Evolutionary conservation across 1,139 yeast genomes (phyloP), one percentile per base, ranked within the genome.

Genomic region (Zygosaccharomyces pseudobailii): DNA sequence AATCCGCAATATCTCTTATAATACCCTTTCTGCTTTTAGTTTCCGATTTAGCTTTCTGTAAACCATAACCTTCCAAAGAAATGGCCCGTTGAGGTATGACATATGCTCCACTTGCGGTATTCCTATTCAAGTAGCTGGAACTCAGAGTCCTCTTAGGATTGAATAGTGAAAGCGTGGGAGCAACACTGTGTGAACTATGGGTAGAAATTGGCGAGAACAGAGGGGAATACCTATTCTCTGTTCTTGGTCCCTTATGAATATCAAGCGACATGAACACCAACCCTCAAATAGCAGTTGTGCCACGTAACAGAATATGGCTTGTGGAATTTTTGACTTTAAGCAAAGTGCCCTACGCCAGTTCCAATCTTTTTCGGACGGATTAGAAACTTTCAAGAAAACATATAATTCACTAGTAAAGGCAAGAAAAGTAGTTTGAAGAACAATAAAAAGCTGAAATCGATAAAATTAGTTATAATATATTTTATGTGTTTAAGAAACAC

Each of bases 161-260:
- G 43, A 54, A 55, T 36, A 55, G 47, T 8, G 53, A 50, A n/a
- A 46, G 40, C 35, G 39, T 39, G 25, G 41, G 41, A 2, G 47
- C 47, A 19, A 40, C 48, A 39, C 47, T 44, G 10, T 48, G 42
- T 4, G 52, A 36, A 19, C 57, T 51, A 21, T 53, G 52, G 7
- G 51, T 46, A 7, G 59, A 54, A 27, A 55, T 40, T 3, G 54
- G 50, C 2, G 59, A 54, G 34, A 43, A 53, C 10, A 49, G 31
- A 13, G 55, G 55, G 6, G 53, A 32, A 32, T 49, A 52, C 5
- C 50, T 50, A 19, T 50, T 55, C 22, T 46, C 51, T 34, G 43
- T 37, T 39, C 40, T 52, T 22, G 46, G 42, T 30, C 51, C 47
- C 46, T 50, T 50, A 39, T 49, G 51, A 23, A 45, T 50, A 21